A percentile compares a stretch with the other conserved stretches of the same genome.
These are phyloP conservation scores for Coemansia erecta DNA, from an alignment of 192 early-diverging fungal species.

Conservation along the genomic window DNA sequence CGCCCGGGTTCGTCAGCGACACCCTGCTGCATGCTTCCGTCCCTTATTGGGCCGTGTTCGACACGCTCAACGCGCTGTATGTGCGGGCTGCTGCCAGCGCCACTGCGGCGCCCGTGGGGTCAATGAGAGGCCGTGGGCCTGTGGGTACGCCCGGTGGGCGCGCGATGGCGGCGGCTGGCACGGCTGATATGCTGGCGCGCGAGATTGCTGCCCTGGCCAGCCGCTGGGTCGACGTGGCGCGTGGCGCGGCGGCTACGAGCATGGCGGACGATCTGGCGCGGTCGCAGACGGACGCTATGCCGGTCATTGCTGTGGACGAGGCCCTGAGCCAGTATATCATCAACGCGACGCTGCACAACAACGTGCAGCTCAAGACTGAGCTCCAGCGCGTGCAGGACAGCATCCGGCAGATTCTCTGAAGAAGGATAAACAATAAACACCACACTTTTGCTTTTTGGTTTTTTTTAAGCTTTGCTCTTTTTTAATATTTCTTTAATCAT, in stretches of 20 bases:
- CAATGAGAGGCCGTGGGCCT: background rate
- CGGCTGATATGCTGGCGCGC: slow-evolving; percentile 17
- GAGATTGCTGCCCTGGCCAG: slow-evolving; percentile 25
- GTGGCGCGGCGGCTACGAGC: background rate
- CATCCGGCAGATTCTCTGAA: slow-evolving; percentile 44
- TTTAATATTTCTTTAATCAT: background rate
- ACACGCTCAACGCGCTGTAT: slow-evolving; percentile 29
- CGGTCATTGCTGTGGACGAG: slow-evolving; percentile 40
- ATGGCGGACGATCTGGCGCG: background rate
- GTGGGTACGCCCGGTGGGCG: background rate
- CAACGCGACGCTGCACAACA: slow-evolving; percentile 30
- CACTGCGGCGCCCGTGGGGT: background rate
- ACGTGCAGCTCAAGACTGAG: slow-evolving; percentile 31
- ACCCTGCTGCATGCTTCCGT: slow-evolving; percentile 26
- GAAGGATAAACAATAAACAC: too few relatives aligned
- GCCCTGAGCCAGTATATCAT: slow-evolving; percentile 55
- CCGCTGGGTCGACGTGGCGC: slow-evolving; percentile 25
- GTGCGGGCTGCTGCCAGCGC: background rate
- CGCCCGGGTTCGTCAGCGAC: slow-evolving; percentile 17
- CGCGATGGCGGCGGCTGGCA: background rate
- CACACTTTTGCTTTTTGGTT: too few relatives aligned
- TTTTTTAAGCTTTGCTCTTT: slow-evolving; percentile 1
- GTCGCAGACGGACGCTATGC: slow-evolving; percentile 13
- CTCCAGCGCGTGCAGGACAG: slow-evolving; percentile 41
- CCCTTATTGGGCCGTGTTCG: slow-evolving; percentile 37